phyloP scores from a whole-genome alignment of 2,329 filamentous ascomycete species.

The Hypoxylon rubiginosum region DNA sequence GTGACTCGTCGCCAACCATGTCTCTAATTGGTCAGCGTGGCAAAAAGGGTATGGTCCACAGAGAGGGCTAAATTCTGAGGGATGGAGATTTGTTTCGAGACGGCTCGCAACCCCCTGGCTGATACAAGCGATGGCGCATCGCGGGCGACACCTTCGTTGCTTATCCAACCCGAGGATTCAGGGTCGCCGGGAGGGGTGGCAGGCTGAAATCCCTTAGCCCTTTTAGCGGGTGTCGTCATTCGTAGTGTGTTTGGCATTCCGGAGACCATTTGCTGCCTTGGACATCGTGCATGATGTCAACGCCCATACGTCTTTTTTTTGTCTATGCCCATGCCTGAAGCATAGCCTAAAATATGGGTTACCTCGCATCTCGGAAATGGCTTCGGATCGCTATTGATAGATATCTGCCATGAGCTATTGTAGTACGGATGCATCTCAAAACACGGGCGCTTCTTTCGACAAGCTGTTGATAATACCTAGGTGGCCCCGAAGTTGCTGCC shows the following conservation, averaged over 20 bases:
- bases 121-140: constrained; percentile 38
- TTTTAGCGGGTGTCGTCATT: constrained; percentile 25
- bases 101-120: constrained; percentile 36
- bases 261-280: constrained; percentile 20
- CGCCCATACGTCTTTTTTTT: constrained; percentile 5
- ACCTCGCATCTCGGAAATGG: constrained; percentile 29
- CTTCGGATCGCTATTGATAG: constrained; percentile 13
- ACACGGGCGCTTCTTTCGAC: constrained; percentile 16
- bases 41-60: constrained; percentile 22
- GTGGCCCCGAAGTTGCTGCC: constrained; percentile 19
- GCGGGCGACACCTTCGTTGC: constrained; percentile 33
- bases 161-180: constrained; percentile 11
- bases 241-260: constrained; percentile 12
- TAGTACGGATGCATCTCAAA: constrained; percentile 20
- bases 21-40: constrained; percentile 42
- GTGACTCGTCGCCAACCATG: constrained; percentile 29
- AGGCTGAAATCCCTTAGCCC: constrained; percentile 20
- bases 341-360: constrained; percentile 37
- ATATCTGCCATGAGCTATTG: constrained; percentile 21
- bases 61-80: constrained; percentile 41
- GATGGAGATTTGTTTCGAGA: constrained; percentile 36
- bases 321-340: constrained; percentile 16
- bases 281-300: constrained; percentile 17
- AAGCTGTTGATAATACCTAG: constrained; percentile 4
- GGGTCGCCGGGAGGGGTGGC: constrained; percentile 8